Percentiles rank a stretch among this genome's conserved stretches.
phyloP scores from a whole-genome alignment of 2,329 filamentous ascomycete genomes.

The Blastomyces silverae region DNA sequence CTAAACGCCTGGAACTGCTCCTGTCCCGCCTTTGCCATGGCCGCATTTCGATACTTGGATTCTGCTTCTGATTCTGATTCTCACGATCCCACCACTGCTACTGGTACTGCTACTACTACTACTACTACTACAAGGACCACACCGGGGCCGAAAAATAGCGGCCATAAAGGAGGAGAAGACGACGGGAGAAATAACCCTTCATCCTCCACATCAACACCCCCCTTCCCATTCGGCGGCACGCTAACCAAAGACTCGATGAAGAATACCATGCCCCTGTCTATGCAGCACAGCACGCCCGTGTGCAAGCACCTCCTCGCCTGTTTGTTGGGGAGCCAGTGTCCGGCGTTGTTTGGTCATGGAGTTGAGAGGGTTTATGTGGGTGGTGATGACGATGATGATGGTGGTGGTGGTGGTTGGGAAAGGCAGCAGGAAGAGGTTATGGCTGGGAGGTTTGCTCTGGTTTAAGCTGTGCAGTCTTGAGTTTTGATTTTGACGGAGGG shows the following conservation, averaged over 20 bases:
- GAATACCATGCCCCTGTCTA: too few species aligned
- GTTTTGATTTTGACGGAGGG: background rate
- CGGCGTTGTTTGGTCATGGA: slow-evolving; percentile 49
- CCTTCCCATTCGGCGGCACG: slow-evolving; percentile 36
- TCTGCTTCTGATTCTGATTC: slow-evolving; percentile 1
- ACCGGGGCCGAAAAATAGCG: too few species aligned
- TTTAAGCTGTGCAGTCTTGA: background rate
- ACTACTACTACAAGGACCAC: too few species aligned
- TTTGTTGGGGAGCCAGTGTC: slow-evolving; percentile 62
- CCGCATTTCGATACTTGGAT: slow-evolving; percentile 48
- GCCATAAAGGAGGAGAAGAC: slow-evolving; percentile 2
- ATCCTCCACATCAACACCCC: background rate
- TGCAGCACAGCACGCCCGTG: background rate
- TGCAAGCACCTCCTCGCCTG: slow-evolving; percentile 57
- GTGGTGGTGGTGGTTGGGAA: background rate
- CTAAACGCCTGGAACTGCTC: slow-evolving; percentile 78
- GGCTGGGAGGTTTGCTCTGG: slow-evolving; percentile 57
- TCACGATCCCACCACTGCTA: too few species aligned
- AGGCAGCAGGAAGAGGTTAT: slow-evolving; percentile 50
- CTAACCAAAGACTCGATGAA: slow-evolving; percentile 22
- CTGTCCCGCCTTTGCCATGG: slow-evolving; percentile 75
- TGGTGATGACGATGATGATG: slow-evolving; percentile 23
- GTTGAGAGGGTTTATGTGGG: slow-evolving; percentile 51
- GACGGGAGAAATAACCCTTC: slow-evolving; percentile 10
- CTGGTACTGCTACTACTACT: too few species aligned